Percentiles rank a stretch among this genome's conserved stretches.
Conservation (phyloP, 805 yeast genomes). For the Candida suzukii region DNA sequence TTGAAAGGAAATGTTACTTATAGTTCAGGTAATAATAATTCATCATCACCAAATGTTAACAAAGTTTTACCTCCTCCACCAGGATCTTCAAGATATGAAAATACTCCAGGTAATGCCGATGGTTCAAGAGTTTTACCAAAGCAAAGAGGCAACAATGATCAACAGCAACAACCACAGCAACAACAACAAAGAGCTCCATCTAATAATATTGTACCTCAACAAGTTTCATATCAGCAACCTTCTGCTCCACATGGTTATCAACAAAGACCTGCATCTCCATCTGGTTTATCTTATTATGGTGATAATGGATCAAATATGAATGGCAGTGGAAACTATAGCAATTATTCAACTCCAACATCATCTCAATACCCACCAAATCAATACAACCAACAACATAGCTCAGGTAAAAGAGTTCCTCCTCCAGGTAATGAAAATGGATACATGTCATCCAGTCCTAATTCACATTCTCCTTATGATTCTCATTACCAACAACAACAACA, state of each 20-base stretch:
- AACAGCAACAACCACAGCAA: slow-evolving; percentile 10
- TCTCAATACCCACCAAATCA: not conserved
- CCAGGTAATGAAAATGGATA: not conserved
- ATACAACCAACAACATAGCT: slow-evolving; percentile 9
- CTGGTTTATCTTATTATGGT: slow-evolving; percentile 1
- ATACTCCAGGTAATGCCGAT: not conserved
- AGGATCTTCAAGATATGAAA: not conserved
- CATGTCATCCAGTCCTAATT: slow-evolving; percentile 4
- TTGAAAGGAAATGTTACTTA: slow-evolving; percentile 11
- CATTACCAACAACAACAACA: slow-evolving; percentile 11
- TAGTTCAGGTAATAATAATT: slow-evolving; percentile 16
- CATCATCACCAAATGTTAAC: slow-evolving; percentile 19
- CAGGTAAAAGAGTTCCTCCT: slow-evolving; percentile 4
- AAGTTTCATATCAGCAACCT: slow-evolving; percentile 7
- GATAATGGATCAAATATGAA: slow-evolving; percentile 2
- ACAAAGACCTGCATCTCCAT: slow-evolving; percentile 4
- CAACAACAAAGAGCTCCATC: slow-evolving; percentile 19
- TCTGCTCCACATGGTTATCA: not conserved
- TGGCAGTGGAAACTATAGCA: too few species aligned
- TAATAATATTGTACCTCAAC: slow-evolving; percentile 17
- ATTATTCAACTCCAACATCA: slow-evolving; percentile 2
- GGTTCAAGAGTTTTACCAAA: slow-evolving; percentile 8
- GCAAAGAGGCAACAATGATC: slow-evolving; percentile 9
- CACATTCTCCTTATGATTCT: slow-evolving; percentile 7
- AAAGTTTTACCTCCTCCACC: slow-evolving; percentile 1